These are phyloP conservation scores for Puccinia novopanici DNA, from an alignment of 1,284 basidiomycete genomes.

Conservation along the genomic window DNA sequence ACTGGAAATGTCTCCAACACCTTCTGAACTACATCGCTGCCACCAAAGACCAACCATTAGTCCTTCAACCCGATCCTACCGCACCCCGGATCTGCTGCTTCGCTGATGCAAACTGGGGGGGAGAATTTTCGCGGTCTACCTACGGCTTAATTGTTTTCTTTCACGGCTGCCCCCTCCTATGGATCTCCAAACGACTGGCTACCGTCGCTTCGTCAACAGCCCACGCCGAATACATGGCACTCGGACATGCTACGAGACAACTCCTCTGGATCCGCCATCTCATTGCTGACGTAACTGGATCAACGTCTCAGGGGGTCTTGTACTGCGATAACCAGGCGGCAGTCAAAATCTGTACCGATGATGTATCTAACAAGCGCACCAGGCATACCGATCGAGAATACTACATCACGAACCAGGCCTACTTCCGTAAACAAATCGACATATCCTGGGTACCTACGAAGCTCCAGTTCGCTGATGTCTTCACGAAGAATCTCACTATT, in stretches of 20 bases:
- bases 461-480: neutral
- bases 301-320: neutral
- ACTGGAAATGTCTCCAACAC: neutral
- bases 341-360: neutral
- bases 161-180: too few relatives aligned
- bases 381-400: conserved; percentile 8
- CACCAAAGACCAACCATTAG: neutral
- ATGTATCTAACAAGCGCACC: conserved; percentile 23
- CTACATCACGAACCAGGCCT: conserved; percentile 6
- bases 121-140: too few relatives aligned
- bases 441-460: neutral
- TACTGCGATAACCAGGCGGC: conserved; percentile 15
- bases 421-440: neutral
- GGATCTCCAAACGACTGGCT: too few relatives aligned
- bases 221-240: too few relatives aligned
- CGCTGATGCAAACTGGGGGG: conserved; percentile 21
- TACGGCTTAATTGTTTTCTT: too few relatives aligned
- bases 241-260: neutral
- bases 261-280: neutral
- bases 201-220: too few relatives aligned
- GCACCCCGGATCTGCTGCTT: neutral
- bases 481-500: conserved; percentile 31
- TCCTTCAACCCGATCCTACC: neutral
- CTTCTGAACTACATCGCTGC: neutral
- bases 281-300: neutral